Conservation (phyloP, 768 basidiomycete species). For the Leccinum olivaceopallidum region DNA sequence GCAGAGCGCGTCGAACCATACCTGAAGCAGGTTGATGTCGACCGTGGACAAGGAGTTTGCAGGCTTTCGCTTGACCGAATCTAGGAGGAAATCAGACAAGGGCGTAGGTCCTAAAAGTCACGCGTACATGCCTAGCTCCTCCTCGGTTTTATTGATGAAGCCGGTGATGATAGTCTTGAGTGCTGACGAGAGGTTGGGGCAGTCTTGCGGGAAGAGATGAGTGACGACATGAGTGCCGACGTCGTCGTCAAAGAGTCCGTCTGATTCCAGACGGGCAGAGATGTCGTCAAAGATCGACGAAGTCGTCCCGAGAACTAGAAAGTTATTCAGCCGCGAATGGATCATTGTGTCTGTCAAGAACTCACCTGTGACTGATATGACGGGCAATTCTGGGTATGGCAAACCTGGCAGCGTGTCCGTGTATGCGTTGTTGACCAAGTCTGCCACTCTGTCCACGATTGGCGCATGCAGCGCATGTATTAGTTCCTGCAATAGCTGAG, state of each 20-base stretch:
- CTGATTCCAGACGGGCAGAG: conserved; percentile 35
- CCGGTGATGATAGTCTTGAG: conserved; percentile 59
- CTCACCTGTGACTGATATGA: conserved; percentile 57
- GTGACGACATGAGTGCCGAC: conserved; percentile 33
- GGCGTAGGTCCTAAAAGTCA: conserved; percentile 2
- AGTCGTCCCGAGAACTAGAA: conserved; percentile 45
- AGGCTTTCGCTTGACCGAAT: conserved; percentile 43
- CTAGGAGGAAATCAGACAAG: conserved; percentile 23
- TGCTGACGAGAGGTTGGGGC: conserved; percentile 46
- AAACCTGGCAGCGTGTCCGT: conserved; percentile 48
- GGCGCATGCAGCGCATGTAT: conserved; percentile 49
- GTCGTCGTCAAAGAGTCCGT: conserved; percentile 24
- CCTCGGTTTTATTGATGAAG: conserved; percentile 45
- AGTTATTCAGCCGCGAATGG: conserved; percentile 5
- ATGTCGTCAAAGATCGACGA: conserved; percentile 49
- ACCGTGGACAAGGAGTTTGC: conserved; percentile 55
- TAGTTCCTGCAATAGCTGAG: conserved; percentile 39
- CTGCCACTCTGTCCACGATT: conserved; percentile 44
- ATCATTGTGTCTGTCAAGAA: not conserved
- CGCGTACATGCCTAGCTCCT: conserved; percentile 31
- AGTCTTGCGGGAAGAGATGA: conserved; percentile 62
- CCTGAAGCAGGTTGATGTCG: conserved; percentile 59
- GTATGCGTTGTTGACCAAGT: conserved; percentile 47
- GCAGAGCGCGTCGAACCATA: conserved; percentile 55
- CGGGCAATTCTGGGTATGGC: conserved; percentile 62